A percentile compares a stretch with the other conserved stretches of the same genome.
Evolutionary conservation across 108 stramenopile genomes (phyloP).

Genomic region (Cyclostephanos tholiformis): DNA sequence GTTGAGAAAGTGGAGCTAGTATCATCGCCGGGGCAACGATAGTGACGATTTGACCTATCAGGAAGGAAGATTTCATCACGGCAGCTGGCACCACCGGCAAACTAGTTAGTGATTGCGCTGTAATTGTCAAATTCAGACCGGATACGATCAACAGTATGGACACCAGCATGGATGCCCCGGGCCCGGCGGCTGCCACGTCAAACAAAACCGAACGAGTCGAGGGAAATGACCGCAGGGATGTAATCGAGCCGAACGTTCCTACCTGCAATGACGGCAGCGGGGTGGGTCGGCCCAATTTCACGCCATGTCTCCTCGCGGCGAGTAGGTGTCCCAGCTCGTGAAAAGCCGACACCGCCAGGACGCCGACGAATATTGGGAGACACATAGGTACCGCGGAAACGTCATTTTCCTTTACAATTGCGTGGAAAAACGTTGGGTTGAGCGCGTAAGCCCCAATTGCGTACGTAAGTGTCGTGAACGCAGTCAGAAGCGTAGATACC

Average conservation of each 20-base stretch:
- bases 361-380: slow-evolving; percentile 65
- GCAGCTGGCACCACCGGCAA: slow-evolving; percentile 70
- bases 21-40: slow-evolving; percentile 66
- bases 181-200: slow-evolving; percentile 50
- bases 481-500: slow-evolving; percentile 49
- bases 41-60: slow-evolving; percentile 61
- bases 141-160: slow-evolving; percentile 36
- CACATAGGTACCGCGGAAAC: slow-evolving; percentile 44
- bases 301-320: slow-evolving; percentile 53
- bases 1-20: slow-evolving; percentile 71
- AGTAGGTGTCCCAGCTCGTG: slow-evolving; percentile 69
- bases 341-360: slow-evolving; percentile 55
- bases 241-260: slow-evolving; percentile 69
- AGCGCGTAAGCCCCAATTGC: slow-evolving; percentile 61
- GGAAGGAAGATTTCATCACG: slow-evolving; percentile 71
- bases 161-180: slow-evolving; percentile 30
- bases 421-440: slow-evolving; percentile 71
- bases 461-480: slow-evolving; percentile 59
- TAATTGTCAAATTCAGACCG: slow-evolving; percentile 40
- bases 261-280: slow-evolving; percentile 68
- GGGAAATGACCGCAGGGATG: slow-evolving; percentile 76
- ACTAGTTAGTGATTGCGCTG: slow-evolving; percentile 25
- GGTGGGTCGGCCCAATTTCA: slow-evolving; percentile 64
- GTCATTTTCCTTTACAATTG: slow-evolving; percentile 62
- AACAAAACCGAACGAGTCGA: slow-evolving; percentile 44